Evolutionary conservation across 148 eudicot species (phyloP).

Genomic region (Gaultheria prostrata): DNA sequence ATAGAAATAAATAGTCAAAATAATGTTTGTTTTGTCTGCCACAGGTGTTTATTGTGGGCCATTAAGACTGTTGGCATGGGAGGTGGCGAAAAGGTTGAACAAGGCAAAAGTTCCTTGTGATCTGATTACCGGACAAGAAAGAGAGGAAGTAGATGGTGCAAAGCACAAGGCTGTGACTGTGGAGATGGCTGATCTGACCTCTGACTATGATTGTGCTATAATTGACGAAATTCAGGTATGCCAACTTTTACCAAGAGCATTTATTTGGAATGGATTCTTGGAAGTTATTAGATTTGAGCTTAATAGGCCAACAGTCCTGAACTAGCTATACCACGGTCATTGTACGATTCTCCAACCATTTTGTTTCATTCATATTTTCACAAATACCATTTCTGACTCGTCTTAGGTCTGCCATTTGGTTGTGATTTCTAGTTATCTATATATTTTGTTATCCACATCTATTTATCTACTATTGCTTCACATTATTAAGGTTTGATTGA

Average conservation of each 20-base stretch:
- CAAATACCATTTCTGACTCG: neutral
- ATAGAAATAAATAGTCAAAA: neutral
- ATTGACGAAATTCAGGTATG: slow-evolving; percentile 96
- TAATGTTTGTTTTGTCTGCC: slow-evolving; percentile 9
- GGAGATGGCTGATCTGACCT: slow-evolving; percentile 89
- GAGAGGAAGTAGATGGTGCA: slow-evolving; percentile 82
- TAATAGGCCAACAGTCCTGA: neutral
- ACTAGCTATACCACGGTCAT: neutral
- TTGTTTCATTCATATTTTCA: neutral
- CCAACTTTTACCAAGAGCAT: neutral
- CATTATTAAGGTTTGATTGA: neutral
- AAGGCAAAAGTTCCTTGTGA: slow-evolving; percentile 88
- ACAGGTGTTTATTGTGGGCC: slow-evolving; percentile 97
- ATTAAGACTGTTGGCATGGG: slow-evolving; percentile 95
- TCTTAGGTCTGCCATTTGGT: neutral
- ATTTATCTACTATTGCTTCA: neutral
- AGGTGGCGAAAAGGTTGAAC: slow-evolving; percentile 89
- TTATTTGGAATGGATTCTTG: neutral
- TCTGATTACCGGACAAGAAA: slow-evolving; percentile 92
- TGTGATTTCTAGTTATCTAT: neutral
- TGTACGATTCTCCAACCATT: neutral
- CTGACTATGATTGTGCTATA: slow-evolving; percentile 77
- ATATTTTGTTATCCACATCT: too few relatives aligned
- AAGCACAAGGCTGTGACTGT: slow-evolving; percentile 89
- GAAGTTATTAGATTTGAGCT: neutral